A percentile compares a stretch with the other conserved stretches of the same genome.
Conservation (phyloP, 1,284 basidiomycete species). For the Retiboletus flavoniger region DNA sequence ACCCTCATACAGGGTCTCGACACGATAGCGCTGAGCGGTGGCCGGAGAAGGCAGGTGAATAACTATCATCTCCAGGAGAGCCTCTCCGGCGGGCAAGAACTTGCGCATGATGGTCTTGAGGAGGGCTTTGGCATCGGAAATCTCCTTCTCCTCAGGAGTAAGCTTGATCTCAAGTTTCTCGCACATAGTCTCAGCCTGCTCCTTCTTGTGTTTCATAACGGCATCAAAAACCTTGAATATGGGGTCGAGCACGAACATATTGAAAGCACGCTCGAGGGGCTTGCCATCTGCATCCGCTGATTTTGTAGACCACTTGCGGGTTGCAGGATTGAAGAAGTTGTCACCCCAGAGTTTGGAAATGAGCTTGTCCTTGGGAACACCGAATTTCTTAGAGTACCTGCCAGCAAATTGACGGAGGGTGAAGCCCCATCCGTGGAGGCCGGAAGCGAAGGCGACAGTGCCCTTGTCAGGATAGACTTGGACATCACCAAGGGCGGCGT, state of each 20-base stretch:
- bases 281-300: constrained; percentile 80
- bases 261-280: constrained; percentile 89
- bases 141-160: constrained; percentile 86
- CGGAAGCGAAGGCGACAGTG: constrained; percentile 98
- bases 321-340: constrained; percentile 99
- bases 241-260: constrained; percentile 97
- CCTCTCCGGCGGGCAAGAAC: constrained; percentile 99
- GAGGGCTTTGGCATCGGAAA: constrained; percentile 89
- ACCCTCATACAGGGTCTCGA: constrained; percentile 99
- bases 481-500: constrained; percentile 92
- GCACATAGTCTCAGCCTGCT: constrained; percentile 80
- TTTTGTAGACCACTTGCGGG: constrained; percentile 96
- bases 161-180: constrained; percentile 98
- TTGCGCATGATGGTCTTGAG: constrained; percentile 99
- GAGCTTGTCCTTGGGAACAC: constrained; percentile 99
- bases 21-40: constrained; percentile 97
- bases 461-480: constrained; percentile 99
- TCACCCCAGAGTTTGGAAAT: constrained; percentile 99
- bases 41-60: constrained; percentile 97
- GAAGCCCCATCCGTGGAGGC: constrained; percentile 99
- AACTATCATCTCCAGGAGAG: constrained; percentile 99
- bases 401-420: constrained; percentile 96
- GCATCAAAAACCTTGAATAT: constrained; percentile 99
- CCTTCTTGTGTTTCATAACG: constrained; percentile 99
- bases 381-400: constrained; percentile 98